A percentile compares a stretch with the other conserved stretches of the same genome.
These are phyloP conservation scores for Erodium moschatum DNA, from an alignment of 441 rosid species.

Conservation along the genomic window DNA sequence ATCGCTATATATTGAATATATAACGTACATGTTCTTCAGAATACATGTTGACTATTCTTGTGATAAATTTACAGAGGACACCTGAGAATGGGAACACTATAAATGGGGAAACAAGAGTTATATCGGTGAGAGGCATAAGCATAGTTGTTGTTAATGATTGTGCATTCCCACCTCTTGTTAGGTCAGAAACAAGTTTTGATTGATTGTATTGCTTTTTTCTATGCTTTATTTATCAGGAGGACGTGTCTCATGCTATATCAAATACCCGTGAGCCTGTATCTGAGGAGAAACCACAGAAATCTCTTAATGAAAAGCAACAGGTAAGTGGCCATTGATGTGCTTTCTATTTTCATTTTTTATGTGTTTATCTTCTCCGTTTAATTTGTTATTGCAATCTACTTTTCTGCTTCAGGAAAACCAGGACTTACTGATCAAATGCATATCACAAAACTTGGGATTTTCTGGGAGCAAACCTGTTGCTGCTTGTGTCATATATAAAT, in stretches of 20 bases:
- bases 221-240: constrained; percentile 34
- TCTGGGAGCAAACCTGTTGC: constrained; percentile 89
- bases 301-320: constrained; percentile 97
- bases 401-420: constrained; percentile 80
- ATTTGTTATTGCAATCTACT: constrained; percentile 21
- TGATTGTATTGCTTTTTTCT: constrained; percentile 17
- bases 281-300: constrained; percentile 96
- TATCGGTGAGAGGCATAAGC: constrained; percentile 42
- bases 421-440: constrained; percentile 83
- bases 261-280: constrained; percentile 71
- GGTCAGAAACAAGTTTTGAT: constrained; percentile 16
- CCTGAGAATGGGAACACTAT: constrained; percentile 69
- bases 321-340: constrained; percentile 28
- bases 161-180: constrained; percentile 3
- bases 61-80: constrained; percentile 52
- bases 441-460: constrained; percentile 86
- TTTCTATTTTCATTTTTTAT: constrained; percentile 14
- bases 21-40: constrained; percentile 18
- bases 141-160: constrained; percentile 9
- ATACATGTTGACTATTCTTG: constrained; percentile 23
- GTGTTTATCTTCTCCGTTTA: constrained; percentile 14
- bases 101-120: constrained; percentile 67
- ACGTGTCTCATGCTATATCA: constrained; percentile 42
- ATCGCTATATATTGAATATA: background rate
- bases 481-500: constrained; percentile 92